Percentiles rank a stretch among this genome's conserved stretches.
Evolutionary conservation across 306 rosid genomes (phyloP).

Genomic region (Gynostemma pentaphyllum): DNA sequence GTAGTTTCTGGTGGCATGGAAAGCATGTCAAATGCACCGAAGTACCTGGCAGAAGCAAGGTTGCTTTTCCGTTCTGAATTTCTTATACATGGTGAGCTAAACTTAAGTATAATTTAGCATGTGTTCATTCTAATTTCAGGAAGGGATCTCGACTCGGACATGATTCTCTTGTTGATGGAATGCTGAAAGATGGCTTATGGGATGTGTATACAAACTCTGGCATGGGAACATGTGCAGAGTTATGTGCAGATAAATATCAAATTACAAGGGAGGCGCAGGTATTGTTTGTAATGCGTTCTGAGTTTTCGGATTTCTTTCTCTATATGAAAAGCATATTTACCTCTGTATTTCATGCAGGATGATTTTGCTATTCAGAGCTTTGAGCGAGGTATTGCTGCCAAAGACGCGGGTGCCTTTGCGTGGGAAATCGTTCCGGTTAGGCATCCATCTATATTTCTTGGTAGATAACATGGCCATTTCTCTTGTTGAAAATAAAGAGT

Average conservation of each 20-base stretch:
- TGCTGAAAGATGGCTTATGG: slow-evolving; percentile 96
- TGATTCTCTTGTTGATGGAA: slow-evolving; percentile 91
- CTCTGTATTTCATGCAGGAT: slow-evolving; percentile 45
- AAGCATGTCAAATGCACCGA: slow-evolving; percentile 92
- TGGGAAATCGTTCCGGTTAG: slow-evolving; percentile 90
- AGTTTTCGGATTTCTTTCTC: slow-evolving; percentile 4
- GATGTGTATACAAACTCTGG: slow-evolving; percentile 80
- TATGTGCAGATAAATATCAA: slow-evolving; percentile 81
- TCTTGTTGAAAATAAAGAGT: background rate
- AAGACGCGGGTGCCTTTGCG: slow-evolving; percentile 52
- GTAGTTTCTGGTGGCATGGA: slow-evolving; percentile 99
- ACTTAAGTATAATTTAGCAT: slow-evolving; percentile 10
- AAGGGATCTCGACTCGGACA: slow-evolving; percentile 99
- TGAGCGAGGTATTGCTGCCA: slow-evolving; percentile 92
- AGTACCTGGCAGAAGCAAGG: slow-evolving; percentile 97
- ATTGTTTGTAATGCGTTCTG: slow-evolving; percentile 7
- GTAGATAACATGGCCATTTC: background rate
- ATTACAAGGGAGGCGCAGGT: slow-evolving; percentile 87
- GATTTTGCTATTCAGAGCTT: slow-evolving; percentile 71
- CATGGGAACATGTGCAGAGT: slow-evolving; percentile 93
- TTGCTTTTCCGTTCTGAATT: slow-evolving; percentile 17
- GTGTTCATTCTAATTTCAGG: slow-evolving; percentile 45
- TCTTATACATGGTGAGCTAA: slow-evolving; percentile 3
- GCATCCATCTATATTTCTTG: background rate
- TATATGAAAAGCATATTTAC: slow-evolving; percentile 9